phyloP scores from a whole-genome alignment of 1,284 basidiomycete genomes.

The Cutaneotrichosporon cavernicola region DNA sequence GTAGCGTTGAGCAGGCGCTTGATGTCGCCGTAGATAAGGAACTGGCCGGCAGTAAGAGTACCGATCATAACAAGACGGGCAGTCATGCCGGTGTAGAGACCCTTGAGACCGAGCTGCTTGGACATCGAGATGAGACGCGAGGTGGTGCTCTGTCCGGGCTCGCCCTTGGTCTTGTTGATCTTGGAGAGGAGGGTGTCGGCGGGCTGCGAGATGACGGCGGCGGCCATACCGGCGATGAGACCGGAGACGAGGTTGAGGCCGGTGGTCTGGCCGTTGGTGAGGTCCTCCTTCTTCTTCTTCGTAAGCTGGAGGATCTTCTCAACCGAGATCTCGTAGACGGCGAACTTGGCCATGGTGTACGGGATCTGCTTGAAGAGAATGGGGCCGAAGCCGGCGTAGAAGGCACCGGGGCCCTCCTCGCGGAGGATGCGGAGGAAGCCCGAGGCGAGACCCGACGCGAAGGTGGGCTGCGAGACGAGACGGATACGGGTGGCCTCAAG shows the following conservation, averaged over 20 bases:
- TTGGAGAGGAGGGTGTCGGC: constrained; percentile 59
- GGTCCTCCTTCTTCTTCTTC: constrained; percentile 56
- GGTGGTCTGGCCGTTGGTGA: constrained; percentile 51
- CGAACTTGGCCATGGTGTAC: constrained; percentile 61
- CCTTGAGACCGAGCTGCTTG: constrained; percentile 56
- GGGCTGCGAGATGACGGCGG: constrained; percentile 62
- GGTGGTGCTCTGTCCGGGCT: constrained; percentile 57
- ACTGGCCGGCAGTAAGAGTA: constrained; percentile 59
- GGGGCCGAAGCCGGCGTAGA: constrained; percentile 61
- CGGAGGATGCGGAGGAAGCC: constrained; percentile 59
- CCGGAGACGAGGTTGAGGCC: constrained; percentile 55
- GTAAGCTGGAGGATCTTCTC: constrained; percentile 56
- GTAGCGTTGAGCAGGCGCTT: constrained; percentile 57
- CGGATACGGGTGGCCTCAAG: constrained; percentile 62
- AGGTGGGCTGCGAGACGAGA: constrained; percentile 59
- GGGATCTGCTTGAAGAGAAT: constrained; percentile 61
- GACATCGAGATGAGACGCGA: constrained; percentile 57
- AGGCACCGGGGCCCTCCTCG: constrained; percentile 57
- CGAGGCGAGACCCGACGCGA: constrained; percentile 57
- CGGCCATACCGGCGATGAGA: constrained; percentile 60
- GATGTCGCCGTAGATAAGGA: constrained; percentile 57
- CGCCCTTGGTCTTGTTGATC: constrained; percentile 63
- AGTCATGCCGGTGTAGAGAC: constrained; percentile 58
- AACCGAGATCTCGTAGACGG: constrained; percentile 55
- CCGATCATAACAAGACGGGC: constrained; percentile 57